Conservation (phyloP, 73 alveolate species). For the Paramecium caudatum region DNA sequence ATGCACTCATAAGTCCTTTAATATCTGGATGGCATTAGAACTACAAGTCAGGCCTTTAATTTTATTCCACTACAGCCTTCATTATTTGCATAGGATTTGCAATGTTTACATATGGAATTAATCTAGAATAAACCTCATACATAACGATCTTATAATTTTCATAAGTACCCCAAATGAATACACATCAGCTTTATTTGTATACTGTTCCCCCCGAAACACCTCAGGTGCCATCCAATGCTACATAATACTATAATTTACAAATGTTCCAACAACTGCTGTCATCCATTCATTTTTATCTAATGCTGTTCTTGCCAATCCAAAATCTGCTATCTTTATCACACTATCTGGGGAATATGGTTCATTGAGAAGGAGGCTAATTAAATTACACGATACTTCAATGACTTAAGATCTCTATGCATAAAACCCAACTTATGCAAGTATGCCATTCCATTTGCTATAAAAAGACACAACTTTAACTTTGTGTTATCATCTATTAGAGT, state of each 20-base stretch:
- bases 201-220: slow-evolving; percentile 10
- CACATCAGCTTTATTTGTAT: slow-evolving; percentile 39
- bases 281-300: slow-evolving; percentile 5
- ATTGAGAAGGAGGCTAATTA: slow-evolving; percentile 7
- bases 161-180: slow-evolving; percentile 56
- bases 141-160: not conserved
- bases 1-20: not conserved
- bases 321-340: slow-evolving; percentile 32
- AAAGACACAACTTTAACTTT: not conserved
- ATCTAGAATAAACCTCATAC: slow-evolving; percentile 14
- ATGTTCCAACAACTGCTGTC: slow-evolving; percentile 72
- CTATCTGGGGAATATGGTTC: not conserved
- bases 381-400: not conserved
- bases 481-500: not conserved
- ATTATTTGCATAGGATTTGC: slow-evolving; percentile 55
- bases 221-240: slow-evolving; percentile 69
- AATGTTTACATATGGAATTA: slow-evolving; percentile 29
- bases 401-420: slow-evolving; percentile 41
- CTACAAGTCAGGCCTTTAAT: slow-evolving; percentile 32
- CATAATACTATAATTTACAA: slow-evolving; percentile 11
- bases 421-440: slow-evolving; percentile 48
- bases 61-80: slow-evolving; percentile 11
- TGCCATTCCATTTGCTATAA: slow-evolving; percentile 56
- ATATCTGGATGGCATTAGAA: slow-evolving; percentile 1
- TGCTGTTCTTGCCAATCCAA: slow-evolving; percentile 52